phyloP scores from a whole-genome alignment of 441 rosid species.

The Populus tomentosa region DNA sequence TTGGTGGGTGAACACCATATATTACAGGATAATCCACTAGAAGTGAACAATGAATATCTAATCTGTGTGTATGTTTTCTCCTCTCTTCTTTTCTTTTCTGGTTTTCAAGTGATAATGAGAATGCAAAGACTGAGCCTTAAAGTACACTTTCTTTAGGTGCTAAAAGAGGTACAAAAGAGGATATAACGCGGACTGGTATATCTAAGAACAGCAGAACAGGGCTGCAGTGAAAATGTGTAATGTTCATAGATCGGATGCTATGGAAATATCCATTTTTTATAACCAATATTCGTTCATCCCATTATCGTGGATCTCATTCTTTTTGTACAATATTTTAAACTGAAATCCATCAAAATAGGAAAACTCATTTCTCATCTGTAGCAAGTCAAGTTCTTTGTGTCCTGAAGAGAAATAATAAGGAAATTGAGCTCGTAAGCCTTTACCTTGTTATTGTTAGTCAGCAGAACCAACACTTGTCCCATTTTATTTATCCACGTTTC shows the following conservation, averaged over 20 bases:
- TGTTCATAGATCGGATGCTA: neutral
- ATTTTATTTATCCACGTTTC: neutral
- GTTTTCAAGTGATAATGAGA: no score
- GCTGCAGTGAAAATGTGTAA: constrained; percentile 41
- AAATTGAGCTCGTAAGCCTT: neutral
- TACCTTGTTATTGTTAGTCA: neutral
- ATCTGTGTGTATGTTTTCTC: no score
- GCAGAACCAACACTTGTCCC: neutral
- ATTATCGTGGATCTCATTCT: constrained; percentile 22
- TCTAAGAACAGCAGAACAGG: constrained; percentile 60
- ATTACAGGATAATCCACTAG: no score
- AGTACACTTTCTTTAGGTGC: no score
- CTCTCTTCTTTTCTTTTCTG: no score
- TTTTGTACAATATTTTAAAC: constrained; percentile 15
- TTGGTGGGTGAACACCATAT: neutral
- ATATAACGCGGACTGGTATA: constrained; percentile 31
- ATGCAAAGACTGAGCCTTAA: no score
- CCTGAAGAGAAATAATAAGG: neutral
- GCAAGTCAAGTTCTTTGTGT: no score
- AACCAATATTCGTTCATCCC: constrained; percentile 37
- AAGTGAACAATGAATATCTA: no score
- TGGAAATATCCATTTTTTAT: neutral
- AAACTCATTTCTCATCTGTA: no score
- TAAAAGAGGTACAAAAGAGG: no score
- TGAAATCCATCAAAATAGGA: no score